Evolutionary conservation across 2,329 filamentous ascomycete genomes (phyloP).

Genomic region (Cercospora zeina): DNA sequence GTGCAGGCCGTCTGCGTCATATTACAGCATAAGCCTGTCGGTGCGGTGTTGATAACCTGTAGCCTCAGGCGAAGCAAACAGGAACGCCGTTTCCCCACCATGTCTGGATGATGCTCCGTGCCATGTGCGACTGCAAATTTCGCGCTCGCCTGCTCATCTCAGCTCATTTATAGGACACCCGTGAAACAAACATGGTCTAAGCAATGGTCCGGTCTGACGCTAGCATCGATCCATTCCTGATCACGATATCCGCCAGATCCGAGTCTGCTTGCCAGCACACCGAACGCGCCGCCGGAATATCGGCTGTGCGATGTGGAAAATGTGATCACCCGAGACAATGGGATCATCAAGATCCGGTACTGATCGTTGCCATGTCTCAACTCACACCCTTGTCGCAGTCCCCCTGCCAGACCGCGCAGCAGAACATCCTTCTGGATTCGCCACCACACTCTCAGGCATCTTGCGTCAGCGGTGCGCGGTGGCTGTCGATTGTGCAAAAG

Average conservation of each 20-base stretch:
- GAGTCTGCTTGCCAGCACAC: neutral
- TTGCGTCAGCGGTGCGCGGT: neutral
- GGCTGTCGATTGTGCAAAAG: neutral
- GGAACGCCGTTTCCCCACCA: no score
- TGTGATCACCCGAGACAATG: conserved; percentile 3
- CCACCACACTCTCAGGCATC: neutral
- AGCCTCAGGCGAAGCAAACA: no score
- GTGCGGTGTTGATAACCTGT: no score
- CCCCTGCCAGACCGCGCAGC: neutral
- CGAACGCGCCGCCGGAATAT: neutral
- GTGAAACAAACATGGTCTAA: neutral
- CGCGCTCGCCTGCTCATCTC: no score
- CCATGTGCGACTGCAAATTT: no score
- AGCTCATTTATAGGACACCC: no score
- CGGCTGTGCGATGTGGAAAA: neutral
- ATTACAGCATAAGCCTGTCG: no score
- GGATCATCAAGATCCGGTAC: neutral
- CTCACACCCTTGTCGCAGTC: neutral
- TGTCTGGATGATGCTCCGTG: no score
- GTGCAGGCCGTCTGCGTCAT: no score
- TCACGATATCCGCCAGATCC: conserved; percentile 1
- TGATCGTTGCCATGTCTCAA: neutral
- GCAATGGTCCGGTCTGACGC: neutral
- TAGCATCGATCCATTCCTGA: neutral
- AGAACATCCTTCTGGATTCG: neutral